These are phyloP conservation scores for Penicillium simplicissimum DNA, from an alignment of 495 filamentous ascomycete genomes.

Conservation along the genomic window DNA sequence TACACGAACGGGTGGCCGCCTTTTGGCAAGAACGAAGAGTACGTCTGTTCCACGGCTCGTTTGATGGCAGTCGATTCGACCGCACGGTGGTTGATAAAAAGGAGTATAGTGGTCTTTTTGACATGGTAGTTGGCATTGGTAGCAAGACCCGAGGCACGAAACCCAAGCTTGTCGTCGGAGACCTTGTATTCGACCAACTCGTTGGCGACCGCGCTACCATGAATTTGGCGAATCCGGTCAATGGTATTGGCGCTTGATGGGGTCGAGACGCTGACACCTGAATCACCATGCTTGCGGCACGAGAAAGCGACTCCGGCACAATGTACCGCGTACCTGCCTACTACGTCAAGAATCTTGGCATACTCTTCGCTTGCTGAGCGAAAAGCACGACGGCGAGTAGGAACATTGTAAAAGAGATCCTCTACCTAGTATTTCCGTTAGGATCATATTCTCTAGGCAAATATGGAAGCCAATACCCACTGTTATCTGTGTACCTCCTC, in stretches of 20 bases:
- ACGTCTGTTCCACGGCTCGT: constrained; percentile 89
- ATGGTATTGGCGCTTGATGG: constrained; percentile 66
- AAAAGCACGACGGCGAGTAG: constrained; percentile 85
- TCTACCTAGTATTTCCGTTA: constrained; percentile 61
- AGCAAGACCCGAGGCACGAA: constrained; percentile 75
- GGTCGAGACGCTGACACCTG: constrained; percentile 76
- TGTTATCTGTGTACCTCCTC: constrained; percentile 94
- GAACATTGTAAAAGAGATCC: constrained; percentile 96
- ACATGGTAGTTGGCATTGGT: constrained; percentile 97
- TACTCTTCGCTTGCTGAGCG: constrained; percentile 93
- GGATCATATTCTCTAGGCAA: background rate
- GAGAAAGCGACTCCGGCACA: constrained; percentile 88
- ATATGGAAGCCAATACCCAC: constrained; percentile 41
- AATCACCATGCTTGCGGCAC: constrained; percentile 94
- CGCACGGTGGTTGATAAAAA: constrained; percentile 98
- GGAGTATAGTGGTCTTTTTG: constrained; percentile 82
- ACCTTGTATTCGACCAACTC: constrained; percentile 79
- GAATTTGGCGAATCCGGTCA: constrained; percentile 87
- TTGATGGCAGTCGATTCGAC: constrained; percentile 91
- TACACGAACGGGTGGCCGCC: constrained; percentile 94
- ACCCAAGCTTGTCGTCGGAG: constrained; percentile 76
- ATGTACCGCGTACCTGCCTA: constrained; percentile 94
- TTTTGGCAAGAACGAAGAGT: constrained; percentile 87
- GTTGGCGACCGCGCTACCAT: constrained; percentile 83
- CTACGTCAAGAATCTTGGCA: constrained; percentile 94